A percentile compares a stretch with the other conserved stretches of the same genome.
Conservation (phyloP, 306 rosid genomes). For the Citrullus mucosospermus region DNA sequence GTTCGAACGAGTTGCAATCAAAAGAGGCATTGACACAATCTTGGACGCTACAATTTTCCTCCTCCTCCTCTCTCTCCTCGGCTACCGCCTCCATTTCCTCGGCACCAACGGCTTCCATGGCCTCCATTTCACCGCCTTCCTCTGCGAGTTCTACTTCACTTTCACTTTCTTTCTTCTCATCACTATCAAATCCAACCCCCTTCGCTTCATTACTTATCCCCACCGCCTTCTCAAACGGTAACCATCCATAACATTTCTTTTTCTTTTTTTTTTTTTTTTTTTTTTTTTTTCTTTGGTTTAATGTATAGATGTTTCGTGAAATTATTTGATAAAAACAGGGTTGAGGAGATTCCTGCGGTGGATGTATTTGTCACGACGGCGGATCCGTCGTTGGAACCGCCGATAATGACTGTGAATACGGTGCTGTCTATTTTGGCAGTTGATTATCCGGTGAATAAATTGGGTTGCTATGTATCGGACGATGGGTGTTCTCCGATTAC, state of each 20-base stretch:
- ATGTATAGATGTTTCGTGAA: no score
- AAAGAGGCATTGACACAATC: slow-evolving; percentile 4
- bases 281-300: no score
- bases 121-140: slow-evolving; percentile 26
- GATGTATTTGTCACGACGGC: slow-evolving; percentile 73
- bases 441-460: slow-evolving; percentile 55
- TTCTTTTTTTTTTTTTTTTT: no score
- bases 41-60: slow-evolving; percentile 18
- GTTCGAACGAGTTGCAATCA: slow-evolving; percentile 14
- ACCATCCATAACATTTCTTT: no score
- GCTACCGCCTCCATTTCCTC: slow-evolving; percentile 21
- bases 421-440: slow-evolving; percentile 57
- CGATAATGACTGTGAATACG: slow-evolving; percentile 48
- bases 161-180: slow-evolving; percentile 18
- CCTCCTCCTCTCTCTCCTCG: slow-evolving; percentile 33
- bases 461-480: slow-evolving; percentile 72
- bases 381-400: slow-evolving; percentile 50
- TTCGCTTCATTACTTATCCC: slow-evolving; percentile 20
- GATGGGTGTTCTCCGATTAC: slow-evolving; percentile 52
- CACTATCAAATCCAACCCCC: slow-evolving; percentile 37
- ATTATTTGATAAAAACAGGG: slow-evolving; percentile 10
- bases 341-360: slow-evolving; percentile 40
- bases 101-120: slow-evolving; percentile 17
- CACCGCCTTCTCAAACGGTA: slow-evolving; percentile 27
- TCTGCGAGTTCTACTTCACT: slow-evolving; percentile 56